Base-by-base conservation (phyloP, 1,284 basidiomycete species). In the Ustilago crameri region DNA sequence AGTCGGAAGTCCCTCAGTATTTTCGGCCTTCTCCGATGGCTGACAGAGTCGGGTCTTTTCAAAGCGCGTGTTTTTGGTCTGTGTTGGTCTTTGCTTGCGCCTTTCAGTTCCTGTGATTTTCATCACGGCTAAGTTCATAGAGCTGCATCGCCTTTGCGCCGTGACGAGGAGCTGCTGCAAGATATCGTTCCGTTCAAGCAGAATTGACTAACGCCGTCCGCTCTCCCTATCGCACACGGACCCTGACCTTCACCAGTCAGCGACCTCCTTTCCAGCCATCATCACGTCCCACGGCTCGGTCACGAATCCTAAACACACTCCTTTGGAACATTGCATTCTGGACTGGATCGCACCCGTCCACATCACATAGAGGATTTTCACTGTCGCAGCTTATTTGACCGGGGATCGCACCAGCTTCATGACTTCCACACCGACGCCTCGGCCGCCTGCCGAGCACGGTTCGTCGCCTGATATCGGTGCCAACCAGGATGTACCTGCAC, bases 401-500 rank as follows among this genome's bases (percentile, higher is more conserved):
- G 35, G 15, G 8, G 32, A n/a, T n/a, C 10, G 35, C 3, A 9
- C 14, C 49, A 27, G 20, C 26, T n/a, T 23, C 9, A 65, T 65
- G 62, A 26, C 55, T 9, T 53, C 55, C 5, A 65, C 48, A 9
- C 62, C 55, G 18, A 18, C 30, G 7, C 12, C 12, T 50, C 23
- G 41, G 30, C 18, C 45, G 38, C 24, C 30, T n/a, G 12, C 30
- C 50, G 15, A 44, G 22, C 8, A 50, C 27, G 23, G 45, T 47
- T 26, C 50, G 42, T 22, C 26, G 22, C 26, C 46, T 7, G 22
- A 46, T 14, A 35, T 57, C 41, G 35, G 22, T 30, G 64, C 50
- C 34, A 40, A 38, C 15, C 53, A 56, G 20, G 65, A 68, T 40
- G 50, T 67, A 15, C 64, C 64, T 15, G 50, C 58, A 1, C 67